A percentile compares a stretch with the other conserved stretches of the same genome.
Conservation (phyloP, 2,329 filamentous ascomycete species). For the Geoglossum cookeanum region DNA sequence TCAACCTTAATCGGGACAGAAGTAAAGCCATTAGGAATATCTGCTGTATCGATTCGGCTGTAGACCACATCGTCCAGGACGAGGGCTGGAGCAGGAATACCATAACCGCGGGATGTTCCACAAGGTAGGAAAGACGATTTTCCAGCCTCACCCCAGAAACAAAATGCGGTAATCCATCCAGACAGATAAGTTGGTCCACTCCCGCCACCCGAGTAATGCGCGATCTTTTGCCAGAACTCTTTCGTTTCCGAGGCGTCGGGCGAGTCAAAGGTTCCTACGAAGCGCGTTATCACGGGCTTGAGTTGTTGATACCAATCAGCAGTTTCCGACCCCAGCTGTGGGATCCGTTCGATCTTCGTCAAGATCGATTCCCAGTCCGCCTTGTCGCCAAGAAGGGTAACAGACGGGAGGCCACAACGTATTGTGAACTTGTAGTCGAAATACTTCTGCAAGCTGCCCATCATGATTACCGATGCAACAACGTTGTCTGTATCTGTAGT, state of each 20-base stretch:
- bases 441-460: slow-evolving; percentile 24
- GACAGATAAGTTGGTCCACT: slow-evolving; percentile 1
- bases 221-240: neutral
- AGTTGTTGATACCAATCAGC: neutral
- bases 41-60: neutral
- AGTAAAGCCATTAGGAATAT: neutral
- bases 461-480: slow-evolving; percentile 26
- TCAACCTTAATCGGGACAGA: neutral
- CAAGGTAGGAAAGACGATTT: neutral
- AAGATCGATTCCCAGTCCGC: slow-evolving; percentile 20
- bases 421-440: slow-evolving; percentile 21
- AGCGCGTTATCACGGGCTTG: neutral
- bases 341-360: slow-evolving; percentile 4
- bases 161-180: slow-evolving; percentile 9
- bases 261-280: neutral
- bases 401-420: slow-evolving; percentile 25
- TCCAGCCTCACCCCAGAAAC: slow-evolving; percentile 7
- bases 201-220: slow-evolving; percentile 2
- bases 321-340: slow-evolving; percentile 5
- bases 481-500: slow-evolving; percentile 21
- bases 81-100: neutral
- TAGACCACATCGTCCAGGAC: neutral
- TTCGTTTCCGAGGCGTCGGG: neutral
- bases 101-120: neutral
- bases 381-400: slow-evolving; percentile 23